A percentile compares a stretch with the other conserved stretches of the same genome.
phyloP scores from a whole-genome alignment of 2,329 filamentous ascomycete species.

The Venturia asperata region DNA sequence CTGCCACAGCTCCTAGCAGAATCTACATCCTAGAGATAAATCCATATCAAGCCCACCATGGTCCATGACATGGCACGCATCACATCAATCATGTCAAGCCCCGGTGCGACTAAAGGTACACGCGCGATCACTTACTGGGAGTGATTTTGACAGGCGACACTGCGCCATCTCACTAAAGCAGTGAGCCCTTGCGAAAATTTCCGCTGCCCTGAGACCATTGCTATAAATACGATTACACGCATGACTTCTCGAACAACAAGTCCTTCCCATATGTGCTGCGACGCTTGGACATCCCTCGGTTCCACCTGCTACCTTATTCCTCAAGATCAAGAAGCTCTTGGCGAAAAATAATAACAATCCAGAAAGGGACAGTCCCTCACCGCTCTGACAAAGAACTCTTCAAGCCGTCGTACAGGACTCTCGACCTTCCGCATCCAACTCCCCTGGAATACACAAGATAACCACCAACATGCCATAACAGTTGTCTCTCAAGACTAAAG shows the following conservation, averaged over 20 bases:
- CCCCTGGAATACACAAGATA: background rate
- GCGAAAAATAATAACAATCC: background rate
- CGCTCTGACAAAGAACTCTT: conserved; percentile 1
- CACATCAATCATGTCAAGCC: background rate
- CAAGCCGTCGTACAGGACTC: background rate
- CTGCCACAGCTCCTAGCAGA: too few species aligned
- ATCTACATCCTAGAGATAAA: too few species aligned
- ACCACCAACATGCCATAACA: background rate
- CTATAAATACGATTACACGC: background rate
- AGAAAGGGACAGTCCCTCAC: background rate
- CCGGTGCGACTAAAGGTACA: background rate
- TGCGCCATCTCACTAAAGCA: conserved; percentile 4
- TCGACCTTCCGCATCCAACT: background rate
- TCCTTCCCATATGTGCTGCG: background rate
- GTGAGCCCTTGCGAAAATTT: background rate
- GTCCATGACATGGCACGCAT: background rate
- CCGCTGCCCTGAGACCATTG: background rate
- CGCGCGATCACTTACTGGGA: background rate
- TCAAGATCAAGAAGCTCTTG: background rate
- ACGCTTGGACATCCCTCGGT: background rate
- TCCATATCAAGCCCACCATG: background rate
- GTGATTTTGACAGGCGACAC: conserved; percentile 16
- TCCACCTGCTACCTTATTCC: background rate
- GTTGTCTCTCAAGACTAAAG: conserved; percentile 2
- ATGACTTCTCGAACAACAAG: background rate